phyloP scores from a whole-genome alignment of 208 protist species.

The Endotrypanum monterogeii region DNA sequence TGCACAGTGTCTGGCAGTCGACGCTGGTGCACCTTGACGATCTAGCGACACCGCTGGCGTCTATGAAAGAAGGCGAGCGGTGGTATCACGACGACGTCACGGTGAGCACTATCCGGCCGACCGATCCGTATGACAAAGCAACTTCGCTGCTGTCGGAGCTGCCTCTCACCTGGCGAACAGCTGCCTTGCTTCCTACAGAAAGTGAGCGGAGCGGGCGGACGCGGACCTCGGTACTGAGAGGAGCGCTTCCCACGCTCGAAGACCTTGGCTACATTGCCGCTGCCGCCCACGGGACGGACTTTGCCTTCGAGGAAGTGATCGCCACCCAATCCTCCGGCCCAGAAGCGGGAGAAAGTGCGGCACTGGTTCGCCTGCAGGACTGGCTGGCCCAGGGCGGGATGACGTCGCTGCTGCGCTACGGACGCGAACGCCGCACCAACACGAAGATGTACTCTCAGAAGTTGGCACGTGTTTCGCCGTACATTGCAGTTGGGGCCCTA shows the following conservation, averaged over 20 bases:
- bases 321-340: slow-evolving; percentile 76
- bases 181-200: slow-evolving; percentile 39
- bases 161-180: slow-evolving; percentile 24
- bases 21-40: slow-evolving; percentile 92
- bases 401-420: slow-evolving; percentile 74
- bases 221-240: slow-evolving; percentile 45
- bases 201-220: slow-evolving; percentile 38
- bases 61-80: slow-evolving; percentile 84
- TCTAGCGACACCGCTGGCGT: slow-evolving; percentile 69
- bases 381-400: slow-evolving; percentile 74
- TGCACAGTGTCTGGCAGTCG: slow-evolving; percentile 87
- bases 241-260: slow-evolving; percentile 59
- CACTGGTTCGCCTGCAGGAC: slow-evolving; percentile 51
- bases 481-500: slow-evolving; percentile 71
- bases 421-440: slow-evolving; percentile 69
- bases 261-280: slow-evolving; percentile 74
- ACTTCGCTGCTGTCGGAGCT: slow-evolving; percentile 40
- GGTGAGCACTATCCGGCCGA: slow-evolving; percentile 75
- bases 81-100: slow-evolving; percentile 91
- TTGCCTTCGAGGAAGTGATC: slow-evolving; percentile 74
- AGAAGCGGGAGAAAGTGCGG: slow-evolving; percentile 62
- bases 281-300: slow-evolving; percentile 23
- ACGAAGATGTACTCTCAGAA: slow-evolving; percentile 86
- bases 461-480: slow-evolving; percentile 78
- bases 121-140: slow-evolving; percentile 61